Base-by-base conservation (phyloP, 2,329 filamentous ascomycete species). In the Apiospora sp. region DNA sequence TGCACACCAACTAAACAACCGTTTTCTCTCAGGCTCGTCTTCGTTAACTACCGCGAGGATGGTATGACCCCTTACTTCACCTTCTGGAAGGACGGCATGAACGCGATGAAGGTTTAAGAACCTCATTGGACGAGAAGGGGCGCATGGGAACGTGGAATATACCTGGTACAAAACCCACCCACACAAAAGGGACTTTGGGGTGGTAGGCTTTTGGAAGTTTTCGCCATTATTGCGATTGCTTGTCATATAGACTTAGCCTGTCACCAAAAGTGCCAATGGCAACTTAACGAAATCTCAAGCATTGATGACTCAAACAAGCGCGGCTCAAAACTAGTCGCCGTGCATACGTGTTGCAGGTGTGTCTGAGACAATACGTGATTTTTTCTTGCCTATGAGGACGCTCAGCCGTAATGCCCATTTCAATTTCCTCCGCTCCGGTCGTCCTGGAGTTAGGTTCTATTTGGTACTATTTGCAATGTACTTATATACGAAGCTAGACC, bases 31-130 rank as follows among this genome's bases (percentile, higher is more conserved):
- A 95, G 93, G 91, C 88, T 98, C 80, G 88, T 95, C 77, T 93
- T 98, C 78, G 93, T 98, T 83, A 97, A 98, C 90, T 99, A 98
- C 91, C 96, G 96, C 80, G 95, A 98, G 84, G 96, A 98, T 80
- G 96, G 96, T 84, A 84, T 92, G 78, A 98, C 96, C 72, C 96
- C 96, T 74, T 99, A 90, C 83, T 88, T 97, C 80, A 93, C 91
- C 78, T 87, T 97, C 87, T 98, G 95, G 96, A 98, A 98, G 91
- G 93, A 98, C 87, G 96, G 96, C 82, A 86, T 98, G 76, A 88
- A 87, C 79, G 92, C 93, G 87, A 91, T 91, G 89, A 98, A 99
- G 94, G 95, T 98, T 79, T 99, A 96, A 58, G 14, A 22, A 12
- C 24, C 27, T 41, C 19, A 41, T 22, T 24, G 1, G 34, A n/a